Evolutionary conservation across 2,329 filamentous ascomycete genomes (phyloP).

Genomic region (Colletotrichum endophyticum): DNA sequence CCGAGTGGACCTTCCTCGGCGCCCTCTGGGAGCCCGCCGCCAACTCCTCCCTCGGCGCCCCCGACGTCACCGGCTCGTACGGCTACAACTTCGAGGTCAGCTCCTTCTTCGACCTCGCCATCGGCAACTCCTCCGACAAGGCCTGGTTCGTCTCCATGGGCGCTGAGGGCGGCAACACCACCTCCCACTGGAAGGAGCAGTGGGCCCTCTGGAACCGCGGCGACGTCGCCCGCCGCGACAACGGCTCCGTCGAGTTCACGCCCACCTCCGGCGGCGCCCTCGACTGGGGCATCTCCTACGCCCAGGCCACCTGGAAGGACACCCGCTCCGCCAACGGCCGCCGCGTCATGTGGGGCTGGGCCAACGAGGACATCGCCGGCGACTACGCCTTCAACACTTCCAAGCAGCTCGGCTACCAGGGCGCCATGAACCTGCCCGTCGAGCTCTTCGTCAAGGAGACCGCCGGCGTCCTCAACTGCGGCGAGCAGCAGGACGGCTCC

Average conservation of each 20-base stretch:
- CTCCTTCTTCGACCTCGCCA: conserved; percentile 18
- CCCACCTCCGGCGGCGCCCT: conserved; percentile 18
- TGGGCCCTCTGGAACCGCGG: conserved; percentile 23
- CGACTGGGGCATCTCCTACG: conserved; percentile 22
- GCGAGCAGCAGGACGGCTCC: conserved; percentile 14
- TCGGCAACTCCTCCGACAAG: conserved; percentile 14
- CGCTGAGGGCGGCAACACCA: conserved; percentile 22
- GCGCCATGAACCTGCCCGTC: conserved; percentile 18
- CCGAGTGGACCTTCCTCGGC: conserved; percentile 22
- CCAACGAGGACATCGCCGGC: conserved; percentile 12
- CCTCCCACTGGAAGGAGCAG: conserved; percentile 19
- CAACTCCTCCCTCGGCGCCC: conserved; percentile 15
- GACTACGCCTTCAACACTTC: conserved; percentile 6
- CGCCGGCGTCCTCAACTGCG: conserved; percentile 16
- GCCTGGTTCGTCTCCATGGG: conserved; percentile 21
- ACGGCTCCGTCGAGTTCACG: conserved; percentile 19
- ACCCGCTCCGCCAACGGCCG: neutral
- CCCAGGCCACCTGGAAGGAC: conserved; percentile 20
- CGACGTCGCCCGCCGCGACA: conserved; percentile 14
- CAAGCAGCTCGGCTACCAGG: conserved; percentile 19
- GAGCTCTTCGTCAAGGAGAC: conserved; percentile 22
- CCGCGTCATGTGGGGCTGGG: conserved; percentile 22
- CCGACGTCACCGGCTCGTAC: conserved; percentile 20
- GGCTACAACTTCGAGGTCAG: conserved; percentile 23
- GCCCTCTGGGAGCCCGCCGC: conserved; percentile 21